Conservation (phyloP, 169 alveolate species). For the Plasmodium malariae region DNA sequence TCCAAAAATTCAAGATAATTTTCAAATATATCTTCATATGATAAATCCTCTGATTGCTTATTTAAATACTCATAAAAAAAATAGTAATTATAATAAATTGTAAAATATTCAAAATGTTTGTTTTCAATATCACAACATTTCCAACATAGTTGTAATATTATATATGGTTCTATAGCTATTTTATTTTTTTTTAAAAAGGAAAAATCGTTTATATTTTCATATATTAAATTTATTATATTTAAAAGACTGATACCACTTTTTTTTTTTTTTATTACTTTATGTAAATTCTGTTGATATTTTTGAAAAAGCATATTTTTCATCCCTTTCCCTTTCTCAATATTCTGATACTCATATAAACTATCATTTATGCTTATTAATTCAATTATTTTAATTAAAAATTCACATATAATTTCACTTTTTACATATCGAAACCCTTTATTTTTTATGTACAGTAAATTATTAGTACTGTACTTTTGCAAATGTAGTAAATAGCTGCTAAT, state of each 20-base stretch:
- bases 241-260: slow-evolving; percentile 37
- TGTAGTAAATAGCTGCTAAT: slow-evolving; percentile 66
- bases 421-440: slow-evolving; percentile 62
- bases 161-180: slow-evolving; percentile 49
- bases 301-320: slow-evolving; percentile 1
- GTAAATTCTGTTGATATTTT: slow-evolving; percentile 35
- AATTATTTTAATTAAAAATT: slow-evolving; percentile 52
- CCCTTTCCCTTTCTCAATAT: slow-evolving; percentile 14
- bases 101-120: slow-evolving; percentile 56
- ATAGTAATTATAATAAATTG: slow-evolving; percentile 51
- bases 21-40: slow-evolving; percentile 53
- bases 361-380: slow-evolving; percentile 69
- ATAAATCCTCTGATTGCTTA: slow-evolving; percentile 29
- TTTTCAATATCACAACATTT: slow-evolving; percentile 72
- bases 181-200: slow-evolving; percentile 39
- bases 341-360: slow-evolving; percentile 37
- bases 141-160: slow-evolving; percentile 71
- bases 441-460: slow-evolving; percentile 49
- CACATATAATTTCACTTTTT: slow-evolving; percentile 60
- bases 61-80: slow-evolving; percentile 67
- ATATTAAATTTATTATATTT: slow-evolving; percentile 32
- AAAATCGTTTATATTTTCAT: slow-evolving; percentile 54
- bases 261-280: slow-evolving; percentile 40
- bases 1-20: slow-evolving; percentile 37
- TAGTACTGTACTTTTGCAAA: slow-evolving; percentile 66